Percentiles rank a stretch among this genome's conserved stretches.
Evolutionary conservation across 495 filamentous ascomycete species (phyloP).

Genomic region (Platismatia glauca): DNA sequence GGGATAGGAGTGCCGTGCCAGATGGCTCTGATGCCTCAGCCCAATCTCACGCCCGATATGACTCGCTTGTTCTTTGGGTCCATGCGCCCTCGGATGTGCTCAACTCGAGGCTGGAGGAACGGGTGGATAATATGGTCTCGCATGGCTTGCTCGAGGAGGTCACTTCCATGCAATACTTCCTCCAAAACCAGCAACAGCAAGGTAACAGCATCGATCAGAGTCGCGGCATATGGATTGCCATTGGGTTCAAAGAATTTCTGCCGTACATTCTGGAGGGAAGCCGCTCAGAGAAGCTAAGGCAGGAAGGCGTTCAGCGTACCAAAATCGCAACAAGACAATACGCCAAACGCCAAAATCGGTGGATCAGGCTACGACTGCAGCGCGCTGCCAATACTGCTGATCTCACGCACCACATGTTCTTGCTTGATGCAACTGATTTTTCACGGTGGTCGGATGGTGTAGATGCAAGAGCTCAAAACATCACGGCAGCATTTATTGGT

Average conservation of each 20-base stretch:
- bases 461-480: slow-evolving; percentile 49
- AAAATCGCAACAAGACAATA: slow-evolving; percentile 81
- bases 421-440: slow-evolving; percentile 66
- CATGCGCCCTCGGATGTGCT: slow-evolving; percentile 61
- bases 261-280: slow-evolving; percentile 50
- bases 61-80: slow-evolving; percentile 76
- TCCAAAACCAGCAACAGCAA: slow-evolving; percentile 36
- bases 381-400: slow-evolving; percentile 47
- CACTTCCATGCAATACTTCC: slow-evolving; percentile 47
- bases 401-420: slow-evolving; percentile 49
- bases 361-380: slow-evolving; percentile 77
- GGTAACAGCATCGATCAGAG: slow-evolving; percentile 55
- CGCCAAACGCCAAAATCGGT: slow-evolving; percentile 69
- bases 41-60: slow-evolving; percentile 35
- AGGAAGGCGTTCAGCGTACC: slow-evolving; percentile 46
- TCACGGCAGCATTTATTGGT: slow-evolving; percentile 53
- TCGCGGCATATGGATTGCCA: slow-evolving; percentile 88
- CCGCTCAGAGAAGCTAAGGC: slow-evolving; percentile 32
- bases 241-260: slow-evolving; percentile 87
- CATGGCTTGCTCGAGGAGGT: slow-evolving; percentile 67
- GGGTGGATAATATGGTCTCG: slow-evolving; percentile 75
- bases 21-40: slow-evolving; percentile 10
- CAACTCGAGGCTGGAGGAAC: slow-evolving; percentile 56
- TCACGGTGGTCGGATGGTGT: slow-evolving; percentile 49
- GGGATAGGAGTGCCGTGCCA: neutral